Percentiles rank a stretch among this genome's conserved stretches.
These are phyloP conservation scores for Tuber borchii DNA, from an alignment of 495 filamentous ascomycete species.

Conservation along the genomic window DNA sequence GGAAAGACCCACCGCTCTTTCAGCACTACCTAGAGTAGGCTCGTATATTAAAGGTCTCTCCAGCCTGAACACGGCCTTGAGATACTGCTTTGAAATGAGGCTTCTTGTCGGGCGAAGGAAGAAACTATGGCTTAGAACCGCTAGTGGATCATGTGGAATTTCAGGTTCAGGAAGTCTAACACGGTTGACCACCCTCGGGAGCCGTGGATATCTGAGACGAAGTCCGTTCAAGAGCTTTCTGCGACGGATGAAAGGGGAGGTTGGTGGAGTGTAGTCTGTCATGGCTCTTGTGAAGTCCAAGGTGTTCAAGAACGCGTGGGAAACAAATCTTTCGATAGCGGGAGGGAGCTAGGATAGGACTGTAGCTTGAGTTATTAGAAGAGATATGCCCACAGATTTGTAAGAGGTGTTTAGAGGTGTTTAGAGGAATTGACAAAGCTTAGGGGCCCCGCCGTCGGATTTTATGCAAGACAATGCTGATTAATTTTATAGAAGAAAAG, in stretches of 20 bases:
- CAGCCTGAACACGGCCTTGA: not conserved
- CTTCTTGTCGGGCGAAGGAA: not conserved
- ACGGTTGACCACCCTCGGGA: not conserved
- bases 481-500: not conserved
- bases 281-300: not conserved
- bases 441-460: not conserved
- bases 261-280: not conserved
- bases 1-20: not conserved
- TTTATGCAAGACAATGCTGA: not conserved
- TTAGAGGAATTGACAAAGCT: not conserved
- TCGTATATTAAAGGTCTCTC: not conserved
- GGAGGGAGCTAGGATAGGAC: not conserved
- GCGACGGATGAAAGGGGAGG: not conserved
- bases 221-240: not conserved
- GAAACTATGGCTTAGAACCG: not conserved
- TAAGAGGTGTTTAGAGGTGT: not conserved
- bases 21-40: not conserved
- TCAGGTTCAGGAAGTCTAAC: not conserved
- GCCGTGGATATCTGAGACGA: not conserved
- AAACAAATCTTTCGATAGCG: not conserved
- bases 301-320: not conserved
- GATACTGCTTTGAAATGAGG: not conserved
- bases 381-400: not conserved
- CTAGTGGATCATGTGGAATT: not conserved
- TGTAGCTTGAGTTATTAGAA: not conserved